phyloP scores from a whole-genome alignment of 768 basidiomycete species.

The Lactarius evosmus region DNA sequence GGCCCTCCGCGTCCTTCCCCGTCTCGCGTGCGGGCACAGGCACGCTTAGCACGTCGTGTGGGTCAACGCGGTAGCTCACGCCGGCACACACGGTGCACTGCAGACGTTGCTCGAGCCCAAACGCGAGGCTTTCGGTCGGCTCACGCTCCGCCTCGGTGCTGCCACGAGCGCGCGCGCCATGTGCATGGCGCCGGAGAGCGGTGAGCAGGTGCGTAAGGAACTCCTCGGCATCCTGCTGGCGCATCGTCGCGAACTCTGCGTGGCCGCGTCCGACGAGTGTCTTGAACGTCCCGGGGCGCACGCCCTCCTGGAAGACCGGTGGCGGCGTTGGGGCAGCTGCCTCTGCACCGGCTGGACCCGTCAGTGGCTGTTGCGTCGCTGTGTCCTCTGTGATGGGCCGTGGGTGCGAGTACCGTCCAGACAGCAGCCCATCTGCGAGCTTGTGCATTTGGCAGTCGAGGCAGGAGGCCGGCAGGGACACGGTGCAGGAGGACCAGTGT shows the following conservation, averaged over 20 bases:
- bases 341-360: slow-evolving; percentile 31
- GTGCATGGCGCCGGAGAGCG: slow-evolving; percentile 62
- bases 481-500: slow-evolving; percentile 63
- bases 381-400: slow-evolving; percentile 37
- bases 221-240: slow-evolving; percentile 95
- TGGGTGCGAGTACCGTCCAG: slow-evolving; percentile 82
- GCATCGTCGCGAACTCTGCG: slow-evolving; percentile 92
- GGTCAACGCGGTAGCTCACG: slow-evolving; percentile 80
- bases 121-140: slow-evolving; percentile 73
- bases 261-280: slow-evolving; percentile 87
- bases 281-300: slow-evolving; percentile 83
- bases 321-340: slow-evolving; percentile 30
- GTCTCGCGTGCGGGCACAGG: slow-evolving; percentile 67
- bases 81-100: slow-evolving; percentile 75
- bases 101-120: slow-evolving; percentile 81
- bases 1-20: slow-evolving; percentile 55
- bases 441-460: slow-evolving; percentile 94
- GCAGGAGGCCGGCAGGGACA: slow-evolving; percentile 72
- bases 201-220: slow-evolving; percentile 83
- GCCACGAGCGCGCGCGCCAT: slow-evolving; percentile 36
- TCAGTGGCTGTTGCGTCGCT: slow-evolving; percentile 35
- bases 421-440: slow-evolving; percentile 86
- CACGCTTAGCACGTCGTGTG: slow-evolving; percentile 69
- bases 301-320: slow-evolving; percentile 76
- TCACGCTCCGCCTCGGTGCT: slow-evolving; percentile 47